Percentiles rank a stretch among this genome's conserved stretches.
phyloP scores from a whole-genome alignment of 177 flowering plant genomes.

The Vitis hybrid region DNA sequence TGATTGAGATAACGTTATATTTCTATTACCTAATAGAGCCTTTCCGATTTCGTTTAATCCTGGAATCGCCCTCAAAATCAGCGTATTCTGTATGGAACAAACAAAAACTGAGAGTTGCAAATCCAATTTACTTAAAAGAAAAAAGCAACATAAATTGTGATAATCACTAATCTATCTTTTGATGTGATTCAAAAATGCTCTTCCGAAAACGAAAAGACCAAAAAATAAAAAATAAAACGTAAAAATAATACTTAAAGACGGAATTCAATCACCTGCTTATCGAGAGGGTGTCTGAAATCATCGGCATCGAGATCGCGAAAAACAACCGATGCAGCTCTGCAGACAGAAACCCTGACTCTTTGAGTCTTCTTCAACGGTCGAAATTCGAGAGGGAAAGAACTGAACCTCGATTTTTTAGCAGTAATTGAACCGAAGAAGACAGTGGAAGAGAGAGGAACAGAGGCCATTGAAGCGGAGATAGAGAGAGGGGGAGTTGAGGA shows the following conservation, averaged over 20 bases:
- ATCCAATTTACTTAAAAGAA: neutral
- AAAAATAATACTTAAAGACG: neutral
- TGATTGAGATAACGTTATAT: neutral
- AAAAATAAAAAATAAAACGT: neutral
- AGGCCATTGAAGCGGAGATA: slow-evolving; percentile 24
- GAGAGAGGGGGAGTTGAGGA: neutral
- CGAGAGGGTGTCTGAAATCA: slow-evolving; percentile 95
- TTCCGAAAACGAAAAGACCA: neutral
- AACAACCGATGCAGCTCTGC: slow-evolving; percentile 50
- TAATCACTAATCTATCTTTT: too few species aligned
- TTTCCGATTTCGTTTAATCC: slow-evolving; percentile 77
- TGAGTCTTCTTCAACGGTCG: slow-evolving; percentile 13
- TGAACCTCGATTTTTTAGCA: neutral
- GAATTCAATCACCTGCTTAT: slow-evolving; percentile 59
- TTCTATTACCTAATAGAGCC: slow-evolving; percentile 62
- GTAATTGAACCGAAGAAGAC: slow-evolving; percentile 8
- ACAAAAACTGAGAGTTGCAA: neutral
- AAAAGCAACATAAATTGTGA: neutral
- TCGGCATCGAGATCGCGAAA: slow-evolving; percentile 87
- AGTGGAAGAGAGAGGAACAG: slow-evolving; percentile 17
- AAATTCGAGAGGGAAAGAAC: slow-evolving; percentile 5
- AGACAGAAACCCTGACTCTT: slow-evolving; percentile 24
- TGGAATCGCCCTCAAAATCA: slow-evolving; percentile 80
- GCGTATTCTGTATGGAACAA: slow-evolving; percentile 58
- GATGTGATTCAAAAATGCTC: too few species aligned